Evolutionary conservation across 768 basidiomycete species (phyloP).

Genomic region (Phallus indusiatus): DNA sequence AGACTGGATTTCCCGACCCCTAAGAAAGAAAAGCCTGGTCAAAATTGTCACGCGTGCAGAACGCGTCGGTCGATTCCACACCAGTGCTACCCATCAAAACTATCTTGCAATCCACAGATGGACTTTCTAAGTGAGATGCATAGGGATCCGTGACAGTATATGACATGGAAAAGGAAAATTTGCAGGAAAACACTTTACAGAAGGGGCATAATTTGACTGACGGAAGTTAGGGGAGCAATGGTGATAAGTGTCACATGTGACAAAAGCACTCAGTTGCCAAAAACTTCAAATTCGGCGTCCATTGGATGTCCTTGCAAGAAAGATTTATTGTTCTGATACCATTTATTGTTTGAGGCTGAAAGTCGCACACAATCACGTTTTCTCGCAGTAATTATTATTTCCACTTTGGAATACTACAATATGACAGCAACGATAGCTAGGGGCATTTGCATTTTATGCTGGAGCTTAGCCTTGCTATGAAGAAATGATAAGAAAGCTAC

Average conservation of each 20-base stretch:
- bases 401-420: no score
- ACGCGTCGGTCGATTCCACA: constrained; percentile 19
- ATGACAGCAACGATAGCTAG: no score
- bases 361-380: no score
- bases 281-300: not conserved
- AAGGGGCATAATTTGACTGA: constrained; percentile 7
- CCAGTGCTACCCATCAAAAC: constrained; percentile 86
- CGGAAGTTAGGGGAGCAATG: constrained; percentile 2
- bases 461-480: not conserved
- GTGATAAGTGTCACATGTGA: constrained; percentile 1
- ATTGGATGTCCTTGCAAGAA: no score
- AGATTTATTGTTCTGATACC: no score
- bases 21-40: constrained; percentile 31
- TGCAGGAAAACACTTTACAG: not conserved
- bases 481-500: not conserved
- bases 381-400: no score
- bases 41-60: not conserved
- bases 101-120: constrained; percentile 79
- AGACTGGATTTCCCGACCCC: constrained; percentile 92
- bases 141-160: not conserved
- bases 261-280: no score
- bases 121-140: not conserved
- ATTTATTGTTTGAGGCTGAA: no score
- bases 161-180: constrained; percentile 4
- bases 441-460: not conserved